Conservation (phyloP, 2,329 filamentous ascomycete species). For the Colletotrichum spaethianum region DNA sequence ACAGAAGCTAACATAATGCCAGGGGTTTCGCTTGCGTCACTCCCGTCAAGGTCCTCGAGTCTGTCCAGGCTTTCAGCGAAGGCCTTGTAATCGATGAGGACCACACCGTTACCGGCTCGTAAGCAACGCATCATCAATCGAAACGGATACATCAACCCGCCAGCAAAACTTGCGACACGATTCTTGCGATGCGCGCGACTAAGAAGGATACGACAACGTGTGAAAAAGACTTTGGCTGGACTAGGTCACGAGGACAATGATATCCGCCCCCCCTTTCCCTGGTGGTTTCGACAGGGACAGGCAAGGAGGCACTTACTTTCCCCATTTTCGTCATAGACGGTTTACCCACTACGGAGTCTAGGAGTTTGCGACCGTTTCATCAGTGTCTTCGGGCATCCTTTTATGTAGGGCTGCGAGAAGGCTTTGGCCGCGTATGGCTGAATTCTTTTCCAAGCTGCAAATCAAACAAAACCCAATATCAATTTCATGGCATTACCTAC, state of each 20-base stretch:
- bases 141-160: slow-evolving; percentile 1
- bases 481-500: slow-evolving; percentile 1
- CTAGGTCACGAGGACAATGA: slow-evolving; percentile 38
- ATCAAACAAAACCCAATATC: slow-evolving; percentile 4
- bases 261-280: slow-evolving; percentile 36
- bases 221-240: slow-evolving; percentile 39
- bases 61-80: slow-evolving; percentile 71
- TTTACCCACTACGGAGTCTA: slow-evolving; percentile 35
- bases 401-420: slow-evolving; percentile 12
- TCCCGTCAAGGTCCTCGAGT: slow-evolving; percentile 77
- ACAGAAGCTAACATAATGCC: slow-evolving; percentile 45
- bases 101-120: slow-evolving; percentile 67
- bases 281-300: slow-evolving; percentile 32
- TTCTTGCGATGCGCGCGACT: slow-evolving; percentile 14
- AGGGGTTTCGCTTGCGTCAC: slow-evolving; percentile 86
- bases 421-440: neutral
- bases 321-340: slow-evolving; percentile 35
- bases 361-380: slow-evolving; percentile 28
- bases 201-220: slow-evolving; percentile 17
- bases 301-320: slow-evolving; percentile 31
- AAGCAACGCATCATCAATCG: neutral
- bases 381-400: slow-evolving; percentile 8
- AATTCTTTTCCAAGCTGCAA: slow-evolving; percentile 8
- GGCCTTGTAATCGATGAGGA: slow-evolving; percentile 80
- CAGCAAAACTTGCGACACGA: slow-evolving; percentile 7